These are phyloP conservation scores for Galeopsis tetrahit DNA, from an alignment of 257 asterid species.

Conservation along the genomic window DNA sequence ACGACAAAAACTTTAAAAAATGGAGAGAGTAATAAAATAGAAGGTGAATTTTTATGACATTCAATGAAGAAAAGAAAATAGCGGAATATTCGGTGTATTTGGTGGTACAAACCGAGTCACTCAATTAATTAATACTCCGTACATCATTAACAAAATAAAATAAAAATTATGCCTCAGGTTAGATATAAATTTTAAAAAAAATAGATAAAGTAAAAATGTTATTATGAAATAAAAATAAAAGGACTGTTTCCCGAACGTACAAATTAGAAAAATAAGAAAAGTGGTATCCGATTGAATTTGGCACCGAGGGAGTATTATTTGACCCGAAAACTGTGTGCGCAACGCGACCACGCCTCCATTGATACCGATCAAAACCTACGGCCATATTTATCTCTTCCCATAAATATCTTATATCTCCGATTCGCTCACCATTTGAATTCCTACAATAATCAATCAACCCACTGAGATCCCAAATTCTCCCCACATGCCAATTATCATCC, in stretches of 20 bases:
- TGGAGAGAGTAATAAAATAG: too few species aligned
- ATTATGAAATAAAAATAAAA: too few species aligned
- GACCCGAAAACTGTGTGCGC: slow-evolving; percentile 24
- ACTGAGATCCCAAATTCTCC: not conserved
- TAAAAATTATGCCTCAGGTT: too few species aligned
- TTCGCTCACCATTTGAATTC: slow-evolving; percentile 6
- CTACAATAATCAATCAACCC: not conserved
- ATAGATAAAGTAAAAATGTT: too few species aligned
- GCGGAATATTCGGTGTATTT: slow-evolving; percentile 10
- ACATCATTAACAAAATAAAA: too few species aligned
- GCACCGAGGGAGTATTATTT: not conserved
- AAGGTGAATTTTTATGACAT: too few species aligned
- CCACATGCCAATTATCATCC: slow-evolving; percentile 39
- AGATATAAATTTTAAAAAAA: too few species aligned
- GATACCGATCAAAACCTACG: slow-evolving; percentile 16
- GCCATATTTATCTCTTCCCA: not conserved
- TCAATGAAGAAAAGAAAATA: not conserved
- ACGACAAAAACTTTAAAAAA: too few species aligned
- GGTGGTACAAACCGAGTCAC: slow-evolving; percentile 21
- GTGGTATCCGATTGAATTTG: too few species aligned
- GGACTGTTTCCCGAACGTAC: too few species aligned
- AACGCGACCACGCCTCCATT: not conserved
- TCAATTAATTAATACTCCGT: too few species aligned
- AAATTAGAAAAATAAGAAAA: too few species aligned
- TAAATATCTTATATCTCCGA: slow-evolving; percentile 1